These are phyloP conservation scores for Trichoderma koningiopsis DNA, from an alignment of 2,329 filamentous ascomycete species.

Conservation along the genomic window DNA sequence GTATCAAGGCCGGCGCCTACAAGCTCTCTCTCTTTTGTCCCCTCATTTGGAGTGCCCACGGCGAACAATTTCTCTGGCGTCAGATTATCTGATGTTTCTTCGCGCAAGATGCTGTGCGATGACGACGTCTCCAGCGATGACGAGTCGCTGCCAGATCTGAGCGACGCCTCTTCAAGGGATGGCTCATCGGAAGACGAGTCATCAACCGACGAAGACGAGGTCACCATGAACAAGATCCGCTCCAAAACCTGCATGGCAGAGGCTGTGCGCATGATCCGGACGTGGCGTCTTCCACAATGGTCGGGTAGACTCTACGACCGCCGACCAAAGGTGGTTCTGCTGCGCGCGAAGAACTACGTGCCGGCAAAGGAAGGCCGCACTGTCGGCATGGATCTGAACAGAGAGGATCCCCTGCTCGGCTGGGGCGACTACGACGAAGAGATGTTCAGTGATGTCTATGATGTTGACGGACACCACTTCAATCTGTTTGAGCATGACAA, in stretches of 20 bases:
- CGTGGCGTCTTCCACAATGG: constrained; percentile 48
- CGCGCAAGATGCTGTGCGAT: constrained; percentile 21
- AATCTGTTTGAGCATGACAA: constrained; percentile 45
- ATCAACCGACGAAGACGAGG: constrained; percentile 32
- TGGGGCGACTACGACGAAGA: constrained; percentile 51
- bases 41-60: not conserved
- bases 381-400: constrained; percentile 47
- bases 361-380: constrained; percentile 36
- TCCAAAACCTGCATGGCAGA: constrained; percentile 46
- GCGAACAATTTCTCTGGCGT: not conserved
- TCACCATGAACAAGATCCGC: constrained; percentile 40
- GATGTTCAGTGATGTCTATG: constrained; percentile 50
- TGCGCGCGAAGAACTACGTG: constrained; percentile 48
- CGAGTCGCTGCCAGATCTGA: constrained; percentile 1
- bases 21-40: not conserved
- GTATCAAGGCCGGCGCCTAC: constrained; percentile 20
- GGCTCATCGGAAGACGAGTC: not conserved
- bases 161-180: not conserved
- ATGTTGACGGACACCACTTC: constrained; percentile 56
- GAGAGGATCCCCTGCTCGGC: constrained; percentile 47
- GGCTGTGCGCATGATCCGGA: constrained; percentile 43
- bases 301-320: constrained; percentile 31
- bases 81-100: not conserved
- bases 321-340: constrained; percentile 47
- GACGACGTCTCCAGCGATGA: constrained; percentile 25